Evolutionary conservation across 2,329 filamentous ascomycete species (phyloP).

Genomic region (Pyrenochaeta sp.): DNA sequence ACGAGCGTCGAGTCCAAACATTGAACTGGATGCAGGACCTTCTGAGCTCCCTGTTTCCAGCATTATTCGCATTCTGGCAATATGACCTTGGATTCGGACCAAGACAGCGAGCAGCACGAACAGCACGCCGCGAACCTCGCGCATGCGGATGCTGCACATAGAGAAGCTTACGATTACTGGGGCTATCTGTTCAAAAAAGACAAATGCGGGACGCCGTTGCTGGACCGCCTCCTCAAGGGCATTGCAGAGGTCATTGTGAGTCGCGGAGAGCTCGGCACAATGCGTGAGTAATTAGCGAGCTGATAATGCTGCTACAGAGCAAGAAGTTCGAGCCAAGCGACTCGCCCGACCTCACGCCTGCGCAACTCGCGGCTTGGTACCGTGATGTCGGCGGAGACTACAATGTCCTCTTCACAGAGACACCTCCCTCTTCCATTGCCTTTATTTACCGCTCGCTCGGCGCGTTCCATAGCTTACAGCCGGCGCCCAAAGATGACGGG

Average conservation of each 20-base stretch:
- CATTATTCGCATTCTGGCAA: slow-evolving; percentile 18
- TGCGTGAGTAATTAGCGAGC: not conserved
- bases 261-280: slow-evolving; percentile 5
- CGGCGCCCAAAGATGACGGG: slow-evolving; percentile 68
- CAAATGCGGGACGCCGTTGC: slow-evolving; percentile 58
- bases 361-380: slow-evolving; percentile 61
- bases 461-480: slow-evolving; percentile 87
- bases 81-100: slow-evolving; percentile 42
- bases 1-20: slow-evolving; percentile 25
- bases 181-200: slow-evolving; percentile 61
- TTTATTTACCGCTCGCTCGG: slow-evolving; percentile 93
- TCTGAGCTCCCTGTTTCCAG: slow-evolving; percentile 12
- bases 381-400: slow-evolving; percentile 56
- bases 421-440: slow-evolving; percentile 77
- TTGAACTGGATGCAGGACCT: slow-evolving; percentile 22
- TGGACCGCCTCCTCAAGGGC: slow-evolving; percentile 57
- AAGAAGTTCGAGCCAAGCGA: slow-evolving; percentile 55
- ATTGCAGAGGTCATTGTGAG: slow-evolving; percentile 58
- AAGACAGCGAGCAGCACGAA: slow-evolving; percentile 25
- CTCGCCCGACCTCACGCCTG: slow-evolving; percentile 57
- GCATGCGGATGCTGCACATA: slow-evolving; percentile 39
- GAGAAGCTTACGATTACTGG: slow-evolving; percentile 60
- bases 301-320: slow-evolving; percentile 44
- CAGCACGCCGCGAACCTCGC: slow-evolving; percentile 26
- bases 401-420: slow-evolving; percentile 76